Conservation (phyloP, 2,329 filamentous ascomycete species). For the Cordyceps cateniannulata region DNA sequence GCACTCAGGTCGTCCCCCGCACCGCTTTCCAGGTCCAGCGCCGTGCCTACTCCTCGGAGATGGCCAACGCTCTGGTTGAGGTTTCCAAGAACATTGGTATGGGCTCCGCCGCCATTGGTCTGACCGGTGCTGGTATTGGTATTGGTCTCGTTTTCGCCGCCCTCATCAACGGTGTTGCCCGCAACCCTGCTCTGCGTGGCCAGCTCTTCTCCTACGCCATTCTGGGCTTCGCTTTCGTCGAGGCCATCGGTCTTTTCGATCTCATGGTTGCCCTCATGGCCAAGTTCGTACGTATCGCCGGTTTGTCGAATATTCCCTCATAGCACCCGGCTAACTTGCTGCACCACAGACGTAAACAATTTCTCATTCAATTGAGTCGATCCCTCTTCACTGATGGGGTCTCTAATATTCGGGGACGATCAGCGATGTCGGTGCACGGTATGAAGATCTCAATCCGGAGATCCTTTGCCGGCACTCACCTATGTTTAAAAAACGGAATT, state of each 20-base stretch:
- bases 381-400: constrained; percentile 14
- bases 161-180: constrained; percentile 82
- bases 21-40: constrained; percentile 58
- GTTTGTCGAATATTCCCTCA: constrained; percentile 3
- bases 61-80: constrained; percentile 82
- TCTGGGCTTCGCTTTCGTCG: constrained; percentile 92
- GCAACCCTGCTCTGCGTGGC: constrained; percentile 89
- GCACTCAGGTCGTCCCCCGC: constrained; percentile 61
- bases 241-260: constrained; percentile 84
- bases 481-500: constrained; percentile 14
- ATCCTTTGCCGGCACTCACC: constrained; percentile 5
- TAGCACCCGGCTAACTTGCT: background rate
- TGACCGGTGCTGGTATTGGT: constrained; percentile 89
- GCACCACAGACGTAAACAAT: constrained; percentile 30
- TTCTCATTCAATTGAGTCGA: constrained; percentile 17
- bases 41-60: constrained; percentile 81
- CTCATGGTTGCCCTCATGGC: constrained; percentile 91
- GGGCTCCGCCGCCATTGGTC: constrained; percentile 85
- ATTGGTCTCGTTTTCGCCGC: constrained; percentile 92
- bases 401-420: constrained; percentile 14
- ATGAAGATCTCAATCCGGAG: constrained; percentile 6
- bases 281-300: constrained; percentile 63
- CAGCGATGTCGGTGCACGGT: constrained; percentile 13
- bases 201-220: constrained; percentile 94
- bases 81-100: constrained; percentile 88